Percentiles rank a stretch among this genome's conserved stretches.
Evolutionary conservation across 164 flowering plant species (phyloP).

Genomic region (Tetrastigma voinierianum): DNA sequence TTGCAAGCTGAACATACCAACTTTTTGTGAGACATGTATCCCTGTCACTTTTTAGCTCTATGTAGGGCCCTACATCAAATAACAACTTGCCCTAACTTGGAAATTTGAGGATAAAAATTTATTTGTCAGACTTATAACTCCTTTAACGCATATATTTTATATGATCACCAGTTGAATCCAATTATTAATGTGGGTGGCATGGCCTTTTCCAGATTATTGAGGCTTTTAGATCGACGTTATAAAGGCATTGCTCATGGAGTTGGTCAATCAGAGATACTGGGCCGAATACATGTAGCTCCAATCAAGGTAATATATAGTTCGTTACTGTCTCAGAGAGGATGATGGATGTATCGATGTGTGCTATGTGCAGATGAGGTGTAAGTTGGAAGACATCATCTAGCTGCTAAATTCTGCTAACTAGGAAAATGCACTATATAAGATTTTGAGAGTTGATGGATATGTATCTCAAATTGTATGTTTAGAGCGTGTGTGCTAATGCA

Average conservation of each 20-base stretch:
- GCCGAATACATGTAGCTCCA: constrained; percentile 97
- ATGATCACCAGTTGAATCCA: background rate
- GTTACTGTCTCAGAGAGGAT: too few species aligned
- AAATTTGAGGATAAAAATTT: background rate
- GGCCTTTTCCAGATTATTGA: constrained; percentile 57
- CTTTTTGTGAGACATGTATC: background rate
- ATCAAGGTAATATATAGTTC: constrained; percentile 61
- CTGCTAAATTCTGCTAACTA: too few species aligned
- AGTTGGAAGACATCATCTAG: too few species aligned
- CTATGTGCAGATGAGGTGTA: too few species aligned
- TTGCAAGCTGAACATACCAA: background rate
- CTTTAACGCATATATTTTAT: background rate
- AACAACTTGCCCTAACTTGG: background rate
- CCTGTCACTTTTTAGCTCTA: background rate
- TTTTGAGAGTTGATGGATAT: too few species aligned
- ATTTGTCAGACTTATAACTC: background rate
- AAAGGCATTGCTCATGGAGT: constrained; percentile 98
- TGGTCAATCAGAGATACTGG: constrained; percentile 92
- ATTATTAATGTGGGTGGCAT: background rate
- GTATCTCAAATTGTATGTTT: too few species aligned
- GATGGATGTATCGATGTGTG: too few species aligned
- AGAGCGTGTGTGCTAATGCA: too few species aligned
- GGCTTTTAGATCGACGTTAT: constrained; percentile 84
- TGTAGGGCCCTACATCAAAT: background rate
- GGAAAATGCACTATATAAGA: too few species aligned